Evolutionary conservation across 371 early-diverging fungal genomes (phyloP).

Genomic region (Mucor ambiguus): DNA sequence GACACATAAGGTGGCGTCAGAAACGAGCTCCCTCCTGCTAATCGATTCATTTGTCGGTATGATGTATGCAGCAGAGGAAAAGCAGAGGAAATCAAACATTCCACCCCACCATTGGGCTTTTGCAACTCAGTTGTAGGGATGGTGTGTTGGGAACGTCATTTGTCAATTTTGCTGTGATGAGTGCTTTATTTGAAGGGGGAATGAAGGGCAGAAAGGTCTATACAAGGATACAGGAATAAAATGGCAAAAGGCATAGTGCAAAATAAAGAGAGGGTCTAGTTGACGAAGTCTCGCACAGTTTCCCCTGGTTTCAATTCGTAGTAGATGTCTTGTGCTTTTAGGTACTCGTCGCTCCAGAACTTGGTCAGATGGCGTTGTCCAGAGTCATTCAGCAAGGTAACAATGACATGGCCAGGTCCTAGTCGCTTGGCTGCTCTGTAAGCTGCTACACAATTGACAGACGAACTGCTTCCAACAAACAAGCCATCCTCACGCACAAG

Average conservation of each 20-base stretch:
- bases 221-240: background rate
- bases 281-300: slow-evolving; percentile 38
- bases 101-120: background rate
- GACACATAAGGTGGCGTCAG: slow-evolving; percentile 14
- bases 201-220: background rate
- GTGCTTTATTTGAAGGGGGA: background rate
- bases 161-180: background rate
- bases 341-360: slow-evolving; percentile 72
- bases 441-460: slow-evolving; percentile 92
- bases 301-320: slow-evolving; percentile 33
- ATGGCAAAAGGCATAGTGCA: background rate
- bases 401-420: slow-evolving; percentile 80
- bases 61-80: background rate
- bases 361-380: slow-evolving; percentile 85
- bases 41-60: slow-evolving; percentile 4
- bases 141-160: too few relatives aligned
- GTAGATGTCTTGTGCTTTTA: slow-evolving; percentile 36
- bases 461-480: slow-evolving; percentile 91
- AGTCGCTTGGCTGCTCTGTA: slow-evolving; percentile 70
- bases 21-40: slow-evolving; percentile 6
- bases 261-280: too few relatives aligned
- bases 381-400: slow-evolving; percentile 84
- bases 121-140: background rate
- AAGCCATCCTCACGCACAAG: slow-evolving; percentile 86
- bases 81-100: background rate